A percentile compares a stretch with the other conserved stretches of the same genome.
phyloP scores from a whole-genome alignment of 2,329 filamentous ascomycete species.

The Moelleriella libera region DNA sequence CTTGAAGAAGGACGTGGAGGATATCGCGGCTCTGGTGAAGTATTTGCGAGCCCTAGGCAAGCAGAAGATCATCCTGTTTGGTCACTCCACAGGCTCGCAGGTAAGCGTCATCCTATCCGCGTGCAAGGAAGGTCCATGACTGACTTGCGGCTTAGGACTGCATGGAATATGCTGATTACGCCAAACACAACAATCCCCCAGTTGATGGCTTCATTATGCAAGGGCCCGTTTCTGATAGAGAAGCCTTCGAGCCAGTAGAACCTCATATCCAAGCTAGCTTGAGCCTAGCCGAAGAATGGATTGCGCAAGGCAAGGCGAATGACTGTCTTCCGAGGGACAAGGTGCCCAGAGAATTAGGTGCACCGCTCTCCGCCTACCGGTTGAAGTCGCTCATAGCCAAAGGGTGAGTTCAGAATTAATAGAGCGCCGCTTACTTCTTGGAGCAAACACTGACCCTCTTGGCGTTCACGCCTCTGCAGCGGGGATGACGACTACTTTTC shows the following conservation, averaged over 20 bases:
- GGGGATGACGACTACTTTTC: constrained; percentile 83
- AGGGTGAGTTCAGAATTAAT: constrained; percentile 25
- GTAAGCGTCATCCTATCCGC: constrained; percentile 15
- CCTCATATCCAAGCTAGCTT: constrained; percentile 30
- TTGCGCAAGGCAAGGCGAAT: constrained; percentile 35
- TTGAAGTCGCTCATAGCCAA: constrained; percentile 33
- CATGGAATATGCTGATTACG: constrained; percentile 36
- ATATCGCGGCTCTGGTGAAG: constrained; percentile 36
- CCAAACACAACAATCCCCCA: constrained; percentile 28
- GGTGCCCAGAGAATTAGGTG: constrained; percentile 24
- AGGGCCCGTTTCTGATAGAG: constrained; percentile 65
- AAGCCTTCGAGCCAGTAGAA: constrained; percentile 34
- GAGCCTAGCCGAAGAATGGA: constrained; percentile 36
- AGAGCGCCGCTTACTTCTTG: background rate
- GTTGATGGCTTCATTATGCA: constrained; percentile 71
- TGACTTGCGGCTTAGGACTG: constrained; percentile 30
- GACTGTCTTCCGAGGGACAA: constrained; percentile 38
- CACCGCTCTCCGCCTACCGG: constrained; percentile 37
- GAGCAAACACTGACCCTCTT: background rate
- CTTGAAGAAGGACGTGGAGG: constrained; percentile 36
- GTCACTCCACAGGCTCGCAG: constrained; percentile 46
- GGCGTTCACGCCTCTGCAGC: constrained; percentile 16
- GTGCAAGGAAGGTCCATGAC: background rate
- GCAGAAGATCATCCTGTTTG: constrained; percentile 38
- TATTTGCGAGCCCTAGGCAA: constrained; percentile 37